phyloP scores from a whole-genome alignment of 2,329 filamentous ascomycete genomes.

The Aureobasidium sp. region DNA sequence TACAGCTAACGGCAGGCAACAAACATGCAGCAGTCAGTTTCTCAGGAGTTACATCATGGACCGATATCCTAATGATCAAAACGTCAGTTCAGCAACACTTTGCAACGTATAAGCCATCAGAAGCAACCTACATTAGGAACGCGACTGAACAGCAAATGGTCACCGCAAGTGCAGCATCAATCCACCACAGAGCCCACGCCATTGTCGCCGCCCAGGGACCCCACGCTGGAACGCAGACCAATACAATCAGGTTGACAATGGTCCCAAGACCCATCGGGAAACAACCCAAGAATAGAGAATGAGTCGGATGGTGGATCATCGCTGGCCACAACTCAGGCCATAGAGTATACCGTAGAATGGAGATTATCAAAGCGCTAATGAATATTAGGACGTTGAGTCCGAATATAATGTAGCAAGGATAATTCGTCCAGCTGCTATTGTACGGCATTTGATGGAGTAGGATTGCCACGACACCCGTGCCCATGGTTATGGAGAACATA shows the following conservation, averaged over 20 bases:
- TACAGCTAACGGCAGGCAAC: constrained; percentile 59
- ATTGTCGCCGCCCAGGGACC: constrained; percentile 18
- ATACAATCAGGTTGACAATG: constrained; percentile 24
- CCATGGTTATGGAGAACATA: constrained; percentile 43
- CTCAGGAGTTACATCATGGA: constrained; percentile 33
- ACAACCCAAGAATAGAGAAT: constrained; percentile 59
- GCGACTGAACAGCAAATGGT: constrained; percentile 19
- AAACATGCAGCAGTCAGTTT: constrained; percentile 58
- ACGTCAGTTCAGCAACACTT: not conserved
- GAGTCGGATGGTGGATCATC: constrained; percentile 60
- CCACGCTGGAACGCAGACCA: constrained; percentile 26
- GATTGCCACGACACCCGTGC: constrained; percentile 60
- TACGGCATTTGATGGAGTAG: constrained; percentile 58
- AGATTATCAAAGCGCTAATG: constrained; percentile 46
- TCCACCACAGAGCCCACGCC: constrained; percentile 22
- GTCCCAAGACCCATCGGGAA: constrained; percentile 28
- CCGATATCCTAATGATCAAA: constrained; percentile 26
- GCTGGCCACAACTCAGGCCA: constrained; percentile 60
- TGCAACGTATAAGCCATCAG: not conserved
- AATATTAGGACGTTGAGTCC: constrained; percentile 55
- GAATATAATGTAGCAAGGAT: constrained; percentile 56
- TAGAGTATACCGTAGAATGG: constrained; percentile 53
- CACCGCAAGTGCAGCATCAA: constrained; percentile 20
- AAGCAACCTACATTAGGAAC: constrained; percentile 15
- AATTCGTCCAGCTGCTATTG: constrained; percentile 50